Conservation (phyloP, 768 basidiomycete species). For the Tricholomella constricta region DNA sequence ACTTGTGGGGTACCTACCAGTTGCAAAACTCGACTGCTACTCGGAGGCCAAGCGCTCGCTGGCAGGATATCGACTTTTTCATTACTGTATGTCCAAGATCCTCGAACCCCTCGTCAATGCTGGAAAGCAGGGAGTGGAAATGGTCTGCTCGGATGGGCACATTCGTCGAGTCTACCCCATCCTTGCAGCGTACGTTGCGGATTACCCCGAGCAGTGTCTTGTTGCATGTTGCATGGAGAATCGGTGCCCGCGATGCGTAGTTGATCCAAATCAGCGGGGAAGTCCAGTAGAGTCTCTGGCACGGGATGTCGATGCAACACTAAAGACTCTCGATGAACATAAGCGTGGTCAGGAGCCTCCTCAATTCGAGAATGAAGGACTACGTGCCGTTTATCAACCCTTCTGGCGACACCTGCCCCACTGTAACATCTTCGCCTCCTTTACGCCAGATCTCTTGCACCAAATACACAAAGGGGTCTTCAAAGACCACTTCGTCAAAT, state of each 20-base stretch:
- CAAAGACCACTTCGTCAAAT: constrained; percentile 42
- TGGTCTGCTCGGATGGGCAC: constrained; percentile 33
- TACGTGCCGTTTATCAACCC: constrained; percentile 22
- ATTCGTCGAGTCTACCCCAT: constrained; percentile 27
- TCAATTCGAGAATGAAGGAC: constrained; percentile 10
- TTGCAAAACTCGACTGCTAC: too few species aligned
- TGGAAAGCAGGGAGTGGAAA: constrained; percentile 28
- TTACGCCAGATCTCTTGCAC: too few species aligned
- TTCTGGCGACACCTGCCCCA: constrained; percentile 43
- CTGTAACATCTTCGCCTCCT: too few species aligned
- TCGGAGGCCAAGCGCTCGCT: too few species aligned
- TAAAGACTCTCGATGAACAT: background rate
- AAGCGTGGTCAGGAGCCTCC: background rate
- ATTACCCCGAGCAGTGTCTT: constrained; percentile 38
- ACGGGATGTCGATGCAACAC: background rate
- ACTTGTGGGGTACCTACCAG: too few species aligned
- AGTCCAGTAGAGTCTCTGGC: background rate
- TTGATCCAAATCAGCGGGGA: constrained; percentile 13
- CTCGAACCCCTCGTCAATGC: constrained; percentile 29
- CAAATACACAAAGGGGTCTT: constrained; percentile 53
- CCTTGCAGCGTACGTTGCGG: too few species aligned
- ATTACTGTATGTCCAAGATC: constrained; percentile 29
- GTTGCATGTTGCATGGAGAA: constrained; percentile 24
- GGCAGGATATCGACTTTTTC: too few species aligned
- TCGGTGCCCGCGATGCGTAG: constrained; percentile 28